Evolutionary conservation across 176 grass and related monocot species (phyloP).

Genomic region (Ampelocalamus luodianensis): DNA sequence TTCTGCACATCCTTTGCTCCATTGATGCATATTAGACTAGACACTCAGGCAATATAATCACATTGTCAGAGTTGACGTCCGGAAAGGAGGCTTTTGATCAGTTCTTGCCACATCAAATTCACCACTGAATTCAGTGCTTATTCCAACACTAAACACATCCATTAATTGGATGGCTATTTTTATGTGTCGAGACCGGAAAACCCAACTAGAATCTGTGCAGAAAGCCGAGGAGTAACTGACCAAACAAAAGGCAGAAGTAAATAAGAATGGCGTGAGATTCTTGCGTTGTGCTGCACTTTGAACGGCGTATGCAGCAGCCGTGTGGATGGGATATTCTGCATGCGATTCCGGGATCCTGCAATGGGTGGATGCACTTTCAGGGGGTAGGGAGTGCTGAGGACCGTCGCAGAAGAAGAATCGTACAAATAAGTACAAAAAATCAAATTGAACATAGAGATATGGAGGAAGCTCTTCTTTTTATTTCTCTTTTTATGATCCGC

Average conservation of each 20-base stretch:
- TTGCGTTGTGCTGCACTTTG: constrained; percentile 43
- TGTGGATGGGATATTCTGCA: constrained; percentile 53
- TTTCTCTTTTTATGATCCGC: too few relatives aligned
- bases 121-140: neutral
- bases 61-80: neutral
- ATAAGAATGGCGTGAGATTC: too few relatives aligned
- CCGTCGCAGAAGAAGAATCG: too few relatives aligned
- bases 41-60: neutral
- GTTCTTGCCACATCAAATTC: neutral
- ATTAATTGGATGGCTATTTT: constrained; percentile 3
- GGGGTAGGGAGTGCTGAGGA: neutral
- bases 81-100: neutral
- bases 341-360: constrained; percentile 41
- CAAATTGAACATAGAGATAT: too few relatives aligned
- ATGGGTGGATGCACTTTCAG: constrained; percentile 41
- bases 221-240: constrained; percentile 9
- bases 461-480: too few relatives aligned
- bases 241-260: neutral
- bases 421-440: too few relatives aligned
- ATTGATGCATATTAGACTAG: neutral
- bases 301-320: constrained; percentile 40
- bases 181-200: constrained; percentile 10
- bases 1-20: neutral
- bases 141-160: neutral
- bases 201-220: neutral